These are phyloP conservation scores for Corymbia maculata DNA, from an alignment of 345 rosid genomes.

Conservation along the genomic window DNA sequence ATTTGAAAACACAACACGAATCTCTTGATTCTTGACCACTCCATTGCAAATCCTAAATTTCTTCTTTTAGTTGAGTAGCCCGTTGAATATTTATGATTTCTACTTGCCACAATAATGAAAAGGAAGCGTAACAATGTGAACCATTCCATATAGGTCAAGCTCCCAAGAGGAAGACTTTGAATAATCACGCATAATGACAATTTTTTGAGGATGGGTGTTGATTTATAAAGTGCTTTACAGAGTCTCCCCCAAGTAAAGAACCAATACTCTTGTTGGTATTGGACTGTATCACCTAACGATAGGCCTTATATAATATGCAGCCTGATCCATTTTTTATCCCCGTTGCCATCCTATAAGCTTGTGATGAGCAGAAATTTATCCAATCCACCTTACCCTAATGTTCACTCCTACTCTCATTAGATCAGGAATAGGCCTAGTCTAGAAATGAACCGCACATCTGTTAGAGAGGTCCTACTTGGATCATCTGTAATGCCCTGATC, in stretches of 20 bases:
- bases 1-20: not conserved
- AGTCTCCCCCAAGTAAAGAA: not conserved
- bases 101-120: not conserved
- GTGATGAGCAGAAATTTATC: not conserved
- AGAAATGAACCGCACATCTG: fast-evolving
- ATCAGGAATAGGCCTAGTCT: not conserved
- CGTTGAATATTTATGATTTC: not conserved
- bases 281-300: not conserved
- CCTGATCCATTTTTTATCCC: not conserved
- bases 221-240: not conserved
- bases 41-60: not conserved
- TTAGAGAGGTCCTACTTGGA: not conserved
- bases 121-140: not conserved
- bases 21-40: not conserved
- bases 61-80: not conserved
- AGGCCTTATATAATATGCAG: not conserved
- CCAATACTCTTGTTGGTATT: too few species aligned
- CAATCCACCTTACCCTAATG: fast-evolving
- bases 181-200: not conserved
- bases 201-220: not conserved
- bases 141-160: not conserved
- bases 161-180: not conserved
- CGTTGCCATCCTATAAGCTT: fast-evolving
- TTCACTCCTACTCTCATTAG: fast-evolving
- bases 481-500: not conserved